phyloP scores from a whole-genome alignment of 2,329 filamentous ascomycete species.

The Monilinia polystroma region DNA sequence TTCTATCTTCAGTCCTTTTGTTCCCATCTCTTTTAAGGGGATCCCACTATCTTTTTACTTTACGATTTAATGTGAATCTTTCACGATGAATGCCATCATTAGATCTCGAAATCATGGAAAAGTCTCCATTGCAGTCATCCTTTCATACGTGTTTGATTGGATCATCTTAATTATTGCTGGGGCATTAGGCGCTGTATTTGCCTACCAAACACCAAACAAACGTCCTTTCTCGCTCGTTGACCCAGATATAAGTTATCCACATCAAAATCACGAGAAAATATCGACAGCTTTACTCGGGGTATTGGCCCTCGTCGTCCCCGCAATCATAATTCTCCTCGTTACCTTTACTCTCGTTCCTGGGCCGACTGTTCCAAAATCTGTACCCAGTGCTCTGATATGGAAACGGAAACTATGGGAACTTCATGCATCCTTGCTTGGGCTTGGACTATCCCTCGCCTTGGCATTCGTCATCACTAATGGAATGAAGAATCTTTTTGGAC shows the following conservation, averaged over 20 bases:
- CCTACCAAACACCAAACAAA: constrained; percentile 55
- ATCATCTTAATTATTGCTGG: constrained; percentile 17
- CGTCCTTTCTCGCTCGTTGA: constrained; percentile 72
- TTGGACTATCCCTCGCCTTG: constrained; percentile 68
- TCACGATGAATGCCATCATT: constrained; percentile 16
- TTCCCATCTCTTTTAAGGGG: neutral
- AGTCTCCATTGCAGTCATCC: constrained; percentile 6
- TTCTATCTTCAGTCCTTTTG: neutral
- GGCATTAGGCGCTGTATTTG: constrained; percentile 14
- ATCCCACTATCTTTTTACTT: neutral
- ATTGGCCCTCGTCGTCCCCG: constrained; percentile 63
- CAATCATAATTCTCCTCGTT: constrained; percentile 65
- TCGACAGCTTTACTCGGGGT: constrained; percentile 63
- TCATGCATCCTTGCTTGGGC: constrained; percentile 80
- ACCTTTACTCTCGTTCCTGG: constrained; percentile 72
- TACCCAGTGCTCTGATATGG: constrained; percentile 67
- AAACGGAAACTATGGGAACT: constrained; percentile 87
- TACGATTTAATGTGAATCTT: neutral
- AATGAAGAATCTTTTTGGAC: constrained; percentile 73
- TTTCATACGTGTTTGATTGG: constrained; percentile 24
- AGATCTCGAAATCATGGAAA: constrained; percentile 19
- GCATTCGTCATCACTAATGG: constrained; percentile 81
- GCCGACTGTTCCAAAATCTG: constrained; percentile 60
- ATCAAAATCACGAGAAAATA: constrained; percentile 68
- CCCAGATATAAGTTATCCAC: constrained; percentile 75